Base-by-base conservation (phyloP, 1,139 yeast genomes). In the Magnusiomyces fungicola region DNA sequence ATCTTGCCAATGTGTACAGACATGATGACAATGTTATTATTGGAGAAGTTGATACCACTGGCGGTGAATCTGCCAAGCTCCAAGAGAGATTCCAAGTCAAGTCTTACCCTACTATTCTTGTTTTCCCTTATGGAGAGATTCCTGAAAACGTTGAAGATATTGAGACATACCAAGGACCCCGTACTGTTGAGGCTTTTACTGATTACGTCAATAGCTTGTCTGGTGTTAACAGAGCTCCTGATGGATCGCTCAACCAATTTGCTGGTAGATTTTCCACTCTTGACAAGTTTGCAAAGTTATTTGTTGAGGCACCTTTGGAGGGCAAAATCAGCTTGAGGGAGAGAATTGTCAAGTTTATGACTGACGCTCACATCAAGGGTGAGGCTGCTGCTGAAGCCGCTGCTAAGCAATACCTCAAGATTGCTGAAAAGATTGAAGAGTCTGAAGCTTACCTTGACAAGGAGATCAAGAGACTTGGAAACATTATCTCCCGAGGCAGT, bases 181-280 rank as follows among this genome's bases (percentile, higher is more conserved):
- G 80, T 48, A 62, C 66, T 12, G 53, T 79, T 30, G 68, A 66
- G 1, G 67, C 64, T 19, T 66, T 87, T 41, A 70, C 80, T 18
- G 61, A 63, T 1, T 77, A 70, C 58, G 68, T 85, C 48, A 82
- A 83, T 61, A 64, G 63, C 2, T 67, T 72, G 43, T 68, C 79
- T 2, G 80, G 78, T 0, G 70, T 80, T n/a, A 67, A 68, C 55
- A 74, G 96, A 58, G 68, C 69, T 30, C 50, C 59, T 1, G 74
- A 73, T 39, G 95, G 95, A 3, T 61, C 67, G 1, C 69, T 85
- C 45, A 62, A 64, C 45, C 62, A 61, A 1, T 56, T 58, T 9
- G 89, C 87, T 9, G 95, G 95, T 21, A 68, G 77, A 47, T 65
- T 80, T 32, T 58, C 61, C 1, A 69, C 66, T 3, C 53, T 80